Evolutionary conservation across 148 eudicot genomes (phyloP).

Genomic region (Vaccinium vitisidaea): DNA sequence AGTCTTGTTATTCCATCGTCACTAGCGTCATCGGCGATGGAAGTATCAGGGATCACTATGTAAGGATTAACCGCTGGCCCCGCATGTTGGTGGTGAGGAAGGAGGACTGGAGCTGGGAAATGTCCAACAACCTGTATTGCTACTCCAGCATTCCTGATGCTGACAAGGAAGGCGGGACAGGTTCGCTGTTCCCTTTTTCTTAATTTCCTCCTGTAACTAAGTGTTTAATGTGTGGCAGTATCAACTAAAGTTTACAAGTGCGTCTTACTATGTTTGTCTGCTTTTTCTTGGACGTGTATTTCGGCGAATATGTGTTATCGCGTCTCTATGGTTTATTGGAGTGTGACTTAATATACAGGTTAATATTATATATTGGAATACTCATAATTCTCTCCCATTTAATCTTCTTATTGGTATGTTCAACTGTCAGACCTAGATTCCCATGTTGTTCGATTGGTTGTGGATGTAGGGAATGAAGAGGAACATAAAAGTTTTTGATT

Average conservation of each 20-base stretch:
- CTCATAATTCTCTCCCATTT: neutral
- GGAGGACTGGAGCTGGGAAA: conserved; percentile 88
- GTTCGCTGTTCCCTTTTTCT: conserved; percentile 37
- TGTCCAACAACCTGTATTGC: conserved; percentile 53
- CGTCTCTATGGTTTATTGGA: neutral
- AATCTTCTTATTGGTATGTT: neutral
- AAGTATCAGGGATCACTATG: conserved; percentile 67
- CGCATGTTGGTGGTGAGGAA: conserved; percentile 51
- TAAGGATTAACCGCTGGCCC: conserved; percentile 89
- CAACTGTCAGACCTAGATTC: neutral
- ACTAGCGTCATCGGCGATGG: conserved; percentile 49
- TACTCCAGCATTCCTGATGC: conserved; percentile 76
- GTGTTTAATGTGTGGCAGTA: neutral
- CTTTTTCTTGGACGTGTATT: neutral
- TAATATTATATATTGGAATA: neutral
- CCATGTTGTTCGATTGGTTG: neutral
- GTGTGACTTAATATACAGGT: too few species aligned
- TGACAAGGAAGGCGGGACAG: conserved; percentile 68
- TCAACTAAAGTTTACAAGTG: neutral
- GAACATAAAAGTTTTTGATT: neutral
- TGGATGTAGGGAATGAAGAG: neutral
- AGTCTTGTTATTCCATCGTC: conserved; percentile 60
- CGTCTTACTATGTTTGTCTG: neutral
- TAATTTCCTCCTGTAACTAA: neutral
- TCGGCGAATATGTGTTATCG: neutral